Base-by-base conservation (phyloP, 176 grass and related monocot species). In the Cenchrus americanus region DNA sequence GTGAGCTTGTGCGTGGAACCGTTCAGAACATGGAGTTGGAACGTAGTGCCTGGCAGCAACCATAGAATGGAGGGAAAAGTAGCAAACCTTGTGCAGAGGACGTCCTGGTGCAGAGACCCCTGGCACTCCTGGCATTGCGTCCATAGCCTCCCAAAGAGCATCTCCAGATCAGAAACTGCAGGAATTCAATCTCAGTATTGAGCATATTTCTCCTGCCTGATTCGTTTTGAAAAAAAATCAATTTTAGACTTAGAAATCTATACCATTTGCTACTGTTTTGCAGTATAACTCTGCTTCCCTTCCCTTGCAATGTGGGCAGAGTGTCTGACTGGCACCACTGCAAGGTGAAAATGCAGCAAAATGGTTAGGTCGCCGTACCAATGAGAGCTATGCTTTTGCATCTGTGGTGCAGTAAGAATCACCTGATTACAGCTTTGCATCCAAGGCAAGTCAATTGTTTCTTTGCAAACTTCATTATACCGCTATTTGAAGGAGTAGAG, bases 121-220 rank as follows among this genome's bases (percentile, higher is more conserved):
- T 98, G 96, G 78, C 96, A 98, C 71, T 95, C 96, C 86, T 98
- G 96, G 82, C 96, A 98, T 50, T 98, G 96, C 4, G 96, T 98
- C 96, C 96, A 98, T 75, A 98, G 57, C 81, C 83, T 93, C 79
- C 96, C 96, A 87, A 98, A 98, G 54, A 98, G 84, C 82, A 87
- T 86, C 86, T 98, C 95, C 52, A 98, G 90, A 6, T 98, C 92
- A 17, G 88, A 94, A 83, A 98, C 95, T 94, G 82, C 73, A 62
- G 50, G 14, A 62, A 47, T 51, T 68, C 23, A 46, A 80, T 73
- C 70, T 53, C 71, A 44, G 47, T 60, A 78, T 62, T 67, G 22
- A 8, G 1, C 27, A 30, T 30, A 30, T 30, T 30, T 30, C 27
- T 30, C 27, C 27, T 30, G 27, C 27, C 27, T 30, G 27, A 30